Base-by-base conservation (phyloP, 2,329 filamentous ascomycete genomes). In the Cladosporium sp. region DNA sequence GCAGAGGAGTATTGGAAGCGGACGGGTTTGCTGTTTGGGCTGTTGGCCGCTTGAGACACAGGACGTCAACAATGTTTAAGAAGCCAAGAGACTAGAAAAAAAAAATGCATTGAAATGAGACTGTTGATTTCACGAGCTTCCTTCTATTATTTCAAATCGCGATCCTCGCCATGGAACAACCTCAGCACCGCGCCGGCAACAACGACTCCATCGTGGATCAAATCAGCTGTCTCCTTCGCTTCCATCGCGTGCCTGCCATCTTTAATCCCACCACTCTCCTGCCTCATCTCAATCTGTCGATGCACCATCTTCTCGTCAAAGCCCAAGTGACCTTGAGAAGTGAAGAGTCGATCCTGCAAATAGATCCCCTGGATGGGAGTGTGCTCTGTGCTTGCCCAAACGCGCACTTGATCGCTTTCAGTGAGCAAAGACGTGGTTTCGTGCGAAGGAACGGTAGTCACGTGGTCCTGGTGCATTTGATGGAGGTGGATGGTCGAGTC, bases 1-100 rank as follows among this genome's bases (percentile, higher is more conserved):
- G 83, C 90, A 5, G 77, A 80, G 45, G 90, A 92, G 52, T 95
- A 94, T 71, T 94, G 90, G 85, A 90, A 88, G 76, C 84, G 88
- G 66, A 94, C 89, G 10, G 87, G 83, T 70, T 73, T 97, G 61
- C 73, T 97, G 24, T 96, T 97, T 74, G 91, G 89, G 2, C 75
- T 96, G 57, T 74, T 97, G 62, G 42, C 42, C 12, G 25, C n/a
- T 5, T 45, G 42, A 45, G 9, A 7, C 8, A 32, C 3, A 10
- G 8, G 28, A 7, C 12, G 8, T 28, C 9, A 28, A 39, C 35
- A 39, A 32, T 10, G 28, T 32, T 10, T 10, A 32, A 32, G 28
- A 32, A 32, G 8, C 2, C 9, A 28, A 28, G 25, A 28, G n/a
- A n/a, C n/a, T n/a, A n/a, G 9, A 28, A 32, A 32, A 32, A 32